These are phyloP conservation scores for Silene vulgaris DNA, from an alignment of 179 eudicot species.

Conservation along the genomic window DNA sequence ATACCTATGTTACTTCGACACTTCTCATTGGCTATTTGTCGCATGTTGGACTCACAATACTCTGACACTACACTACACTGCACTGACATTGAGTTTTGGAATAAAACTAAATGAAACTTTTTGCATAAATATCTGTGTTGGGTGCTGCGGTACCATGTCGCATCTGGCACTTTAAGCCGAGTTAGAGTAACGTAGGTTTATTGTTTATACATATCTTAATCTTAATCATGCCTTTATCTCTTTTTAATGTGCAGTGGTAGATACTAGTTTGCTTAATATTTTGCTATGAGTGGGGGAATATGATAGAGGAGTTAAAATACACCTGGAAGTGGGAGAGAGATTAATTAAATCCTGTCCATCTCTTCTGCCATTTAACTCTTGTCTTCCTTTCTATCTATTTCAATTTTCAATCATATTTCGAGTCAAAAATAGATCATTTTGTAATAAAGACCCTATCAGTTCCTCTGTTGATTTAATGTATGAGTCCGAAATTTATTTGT, in stretches of 20 bases:
- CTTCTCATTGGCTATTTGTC: neutral
- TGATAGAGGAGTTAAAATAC: neutral
- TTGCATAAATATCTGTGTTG: neutral
- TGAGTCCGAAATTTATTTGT: neutral
- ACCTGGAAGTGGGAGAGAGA: neutral
- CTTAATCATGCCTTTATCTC: slow-evolving; percentile 1
- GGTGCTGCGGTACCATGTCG: neutral
- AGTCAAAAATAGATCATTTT: neutral
- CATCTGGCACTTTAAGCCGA: neutral
- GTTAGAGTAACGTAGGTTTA: neutral
- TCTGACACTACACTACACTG: neutral
- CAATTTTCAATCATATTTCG: neutral
- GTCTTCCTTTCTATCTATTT: neutral
- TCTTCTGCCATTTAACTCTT: slow-evolving; percentile 1
- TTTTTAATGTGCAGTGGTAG: slow-evolving; percentile 1
- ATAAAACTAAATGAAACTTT: neutral
- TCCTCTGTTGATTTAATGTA: neutral
- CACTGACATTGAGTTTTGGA: neutral
- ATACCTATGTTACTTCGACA: neutral
- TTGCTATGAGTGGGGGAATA: neutral
- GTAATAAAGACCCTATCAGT: neutral
- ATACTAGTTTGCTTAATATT: neutral
- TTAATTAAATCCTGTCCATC: neutral
- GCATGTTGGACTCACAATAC: neutral
- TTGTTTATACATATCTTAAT: neutral